These are phyloP conservation scores for Micractinium sp. DNA, from an alignment of 139 green algal genomes.

Conservation along the genomic window DNA sequence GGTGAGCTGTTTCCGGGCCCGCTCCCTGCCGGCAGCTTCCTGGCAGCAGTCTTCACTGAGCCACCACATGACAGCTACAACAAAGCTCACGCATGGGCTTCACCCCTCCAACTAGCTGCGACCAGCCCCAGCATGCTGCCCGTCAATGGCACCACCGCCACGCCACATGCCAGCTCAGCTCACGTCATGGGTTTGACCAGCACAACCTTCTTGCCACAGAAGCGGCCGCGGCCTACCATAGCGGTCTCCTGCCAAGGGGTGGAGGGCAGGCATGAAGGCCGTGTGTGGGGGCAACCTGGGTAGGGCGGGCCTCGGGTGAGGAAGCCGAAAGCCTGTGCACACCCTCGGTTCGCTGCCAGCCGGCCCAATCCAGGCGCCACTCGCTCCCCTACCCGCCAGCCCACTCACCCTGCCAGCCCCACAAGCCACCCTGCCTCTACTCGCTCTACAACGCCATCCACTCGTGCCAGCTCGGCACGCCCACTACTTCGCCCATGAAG, in stretches of 20 bases:
- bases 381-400: too few species aligned
- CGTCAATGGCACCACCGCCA: neutral
- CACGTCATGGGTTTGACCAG: constrained; percentile 87
- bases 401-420: too few species aligned
- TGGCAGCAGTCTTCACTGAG: neutral
- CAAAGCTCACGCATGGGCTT: too few species aligned
- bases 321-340: neutral
- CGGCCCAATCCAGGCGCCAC: too few species aligned
- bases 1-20: too few species aligned
- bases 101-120: too few species aligned
- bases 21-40: too few species aligned
- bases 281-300: neutral
- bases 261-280: neutral
- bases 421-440: too few species aligned
- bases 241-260: constrained; percentile 58
- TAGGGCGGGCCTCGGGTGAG: neutral
- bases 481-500: neutral
- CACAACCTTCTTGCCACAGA: constrained; percentile 68
- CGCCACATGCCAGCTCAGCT: neutral
- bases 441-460: neutral
- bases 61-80: neutral
- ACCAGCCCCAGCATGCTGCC: neutral
- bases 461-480: neutral
- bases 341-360: too few species aligned
- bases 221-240: constrained; percentile 55